phyloP scores from a whole-genome alignment of 768 basidiomycete genomes.

The Phlegmacium glaucopus region DNA sequence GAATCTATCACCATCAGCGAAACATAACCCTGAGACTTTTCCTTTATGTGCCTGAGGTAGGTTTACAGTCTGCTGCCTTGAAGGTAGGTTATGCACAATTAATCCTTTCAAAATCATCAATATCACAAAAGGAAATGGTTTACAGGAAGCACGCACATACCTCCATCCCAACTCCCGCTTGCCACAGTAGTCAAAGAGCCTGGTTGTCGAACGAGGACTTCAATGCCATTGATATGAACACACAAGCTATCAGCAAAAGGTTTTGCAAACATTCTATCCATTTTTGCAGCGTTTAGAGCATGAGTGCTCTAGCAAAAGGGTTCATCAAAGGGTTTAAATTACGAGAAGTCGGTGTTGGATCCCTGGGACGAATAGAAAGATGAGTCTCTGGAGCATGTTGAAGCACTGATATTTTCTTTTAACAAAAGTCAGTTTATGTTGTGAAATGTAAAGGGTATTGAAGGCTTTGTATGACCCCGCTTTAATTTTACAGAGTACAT shows the following conservation, averaged over 20 bases:
- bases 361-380: constrained; percentile 71
- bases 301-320: constrained; percentile 88
- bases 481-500: too few species aligned
- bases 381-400: constrained; percentile 79
- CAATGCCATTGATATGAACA: constrained; percentile 94
- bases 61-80: constrained; percentile 48
- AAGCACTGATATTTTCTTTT: constrained; percentile 81
- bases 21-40: constrained; percentile 81
- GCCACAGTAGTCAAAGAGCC: constrained; percentile 76
- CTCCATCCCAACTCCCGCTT: constrained; percentile 95
- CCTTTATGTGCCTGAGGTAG: constrained; percentile 77
- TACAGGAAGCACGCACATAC: constrained; percentile 43
- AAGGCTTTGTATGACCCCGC: too few species aligned
- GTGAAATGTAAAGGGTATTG: too few species aligned
- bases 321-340: constrained; percentile 96
- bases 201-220: constrained; percentile 71
- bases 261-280: constrained; percentile 97
- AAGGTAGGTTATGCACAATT: constrained; percentile 78
- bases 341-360: constrained; percentile 83
- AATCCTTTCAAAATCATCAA: constrained; percentile 51
- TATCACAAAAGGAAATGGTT: not conserved
- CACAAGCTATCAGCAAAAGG: constrained; percentile 89
- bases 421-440: too few species aligned
- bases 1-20: constrained; percentile 58
- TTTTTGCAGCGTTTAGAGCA: constrained; percentile 92